Conservation (phyloP, 768 basidiomycete species). For the Collybiopsis confluens region DNA sequence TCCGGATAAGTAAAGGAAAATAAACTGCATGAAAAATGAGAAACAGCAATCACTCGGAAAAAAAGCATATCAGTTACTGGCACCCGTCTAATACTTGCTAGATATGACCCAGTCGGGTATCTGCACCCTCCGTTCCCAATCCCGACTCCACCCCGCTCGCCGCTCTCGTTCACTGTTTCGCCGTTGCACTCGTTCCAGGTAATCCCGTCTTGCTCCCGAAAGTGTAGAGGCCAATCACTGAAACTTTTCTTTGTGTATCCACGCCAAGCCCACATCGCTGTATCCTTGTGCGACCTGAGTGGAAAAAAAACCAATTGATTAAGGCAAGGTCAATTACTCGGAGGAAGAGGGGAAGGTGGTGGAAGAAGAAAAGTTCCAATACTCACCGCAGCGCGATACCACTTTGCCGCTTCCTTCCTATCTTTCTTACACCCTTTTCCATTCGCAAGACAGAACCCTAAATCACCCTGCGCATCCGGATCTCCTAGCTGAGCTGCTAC, state of each 20-base stretch:
- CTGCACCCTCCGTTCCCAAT: too few species aligned
- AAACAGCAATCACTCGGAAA: too few species aligned
- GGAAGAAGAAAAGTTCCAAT: not conserved
- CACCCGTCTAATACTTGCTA: too few species aligned
- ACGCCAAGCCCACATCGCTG: constrained; percentile 81
- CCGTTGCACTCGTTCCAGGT: too few species aligned
- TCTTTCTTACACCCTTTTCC: constrained; percentile 90
- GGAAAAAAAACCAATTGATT: not conserved
- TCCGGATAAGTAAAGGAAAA: too few species aligned
- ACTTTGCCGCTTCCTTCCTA: constrained; percentile 79
- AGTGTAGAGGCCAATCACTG: too few species aligned
- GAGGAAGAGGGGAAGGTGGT: constrained; percentile 6
- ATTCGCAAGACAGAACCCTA: constrained; percentile 82
- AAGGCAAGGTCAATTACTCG: not conserved
- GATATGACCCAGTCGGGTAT: too few species aligned
- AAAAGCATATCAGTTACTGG: too few species aligned
- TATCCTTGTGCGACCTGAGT: constrained; percentile 60
- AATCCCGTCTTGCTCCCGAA: too few species aligned
- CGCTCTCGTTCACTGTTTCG: too few species aligned
- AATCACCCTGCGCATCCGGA: constrained; percentile 80
- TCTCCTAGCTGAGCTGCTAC: constrained; percentile 85
- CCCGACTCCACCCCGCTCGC: too few species aligned
- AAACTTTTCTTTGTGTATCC: constrained; percentile 92
- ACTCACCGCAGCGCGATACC: constrained; percentile 85
- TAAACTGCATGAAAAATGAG: too few species aligned